Evolutionary conservation across 2,329 filamentous ascomycete genomes (phyloP).

Genomic region (Exutisphaerella laricina): DNA sequence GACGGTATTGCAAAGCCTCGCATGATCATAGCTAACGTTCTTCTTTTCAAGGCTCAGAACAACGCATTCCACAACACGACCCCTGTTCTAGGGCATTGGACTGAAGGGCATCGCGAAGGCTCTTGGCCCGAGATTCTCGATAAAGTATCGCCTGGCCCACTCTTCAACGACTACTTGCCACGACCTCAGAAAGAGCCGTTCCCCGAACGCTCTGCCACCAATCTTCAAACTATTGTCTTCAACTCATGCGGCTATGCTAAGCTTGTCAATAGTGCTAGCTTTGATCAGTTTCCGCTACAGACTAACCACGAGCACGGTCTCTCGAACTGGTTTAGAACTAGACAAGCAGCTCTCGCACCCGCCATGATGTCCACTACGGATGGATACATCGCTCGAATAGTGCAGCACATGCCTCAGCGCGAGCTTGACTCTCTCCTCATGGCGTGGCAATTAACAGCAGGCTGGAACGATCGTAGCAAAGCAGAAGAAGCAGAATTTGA

Average conservation of each 20-base stretch:
- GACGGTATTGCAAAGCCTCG: background rate
- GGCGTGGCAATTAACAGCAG: slow-evolving; percentile 33
- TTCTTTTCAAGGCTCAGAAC: slow-evolving; percentile 1
- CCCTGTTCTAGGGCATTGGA: too few relatives aligned
- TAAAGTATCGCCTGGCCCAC: slow-evolving; percentile 45
- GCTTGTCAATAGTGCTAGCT: slow-evolving; percentile 30
- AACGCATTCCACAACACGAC: too few relatives aligned
- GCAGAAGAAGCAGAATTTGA: slow-evolving; percentile 39
- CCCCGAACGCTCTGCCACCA: slow-evolving; percentile 28
- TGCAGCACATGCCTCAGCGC: slow-evolving; percentile 33
- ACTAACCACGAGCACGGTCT: slow-evolving; percentile 14
- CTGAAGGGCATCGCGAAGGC: slow-evolving; percentile 35
- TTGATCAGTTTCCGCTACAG: slow-evolving; percentile 35
- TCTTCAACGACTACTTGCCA: slow-evolving; percentile 39
- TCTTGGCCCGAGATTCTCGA: slow-evolving; percentile 50
- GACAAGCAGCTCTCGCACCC: slow-evolving; percentile 28
- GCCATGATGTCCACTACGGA: slow-evolving; percentile 37
- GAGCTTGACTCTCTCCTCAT: slow-evolving; percentile 31
- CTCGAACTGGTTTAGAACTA: slow-evolving; percentile 29
- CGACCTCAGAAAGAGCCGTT: slow-evolving; percentile 26
- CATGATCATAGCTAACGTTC: background rate
- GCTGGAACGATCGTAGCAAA: slow-evolving; percentile 27
- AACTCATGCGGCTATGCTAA: slow-evolving; percentile 58
- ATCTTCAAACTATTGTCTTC: slow-evolving; percentile 45
- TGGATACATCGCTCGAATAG: slow-evolving; percentile 36